phyloP scores from a whole-genome alignment of 306 rosid species.

The Ziziphus jujuba region DNA sequence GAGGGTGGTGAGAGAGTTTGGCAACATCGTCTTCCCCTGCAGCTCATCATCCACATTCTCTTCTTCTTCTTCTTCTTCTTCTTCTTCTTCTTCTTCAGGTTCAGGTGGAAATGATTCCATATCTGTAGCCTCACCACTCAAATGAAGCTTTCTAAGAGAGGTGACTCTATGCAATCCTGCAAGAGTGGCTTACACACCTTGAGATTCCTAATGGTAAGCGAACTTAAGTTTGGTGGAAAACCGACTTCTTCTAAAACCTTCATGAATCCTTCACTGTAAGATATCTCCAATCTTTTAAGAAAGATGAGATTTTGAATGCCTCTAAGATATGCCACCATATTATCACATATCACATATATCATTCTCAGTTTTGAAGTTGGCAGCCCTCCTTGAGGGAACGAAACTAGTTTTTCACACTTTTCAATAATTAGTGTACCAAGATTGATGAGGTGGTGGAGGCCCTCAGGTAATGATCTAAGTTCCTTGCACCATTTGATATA shows the following conservation, averaged over 20 bases:
- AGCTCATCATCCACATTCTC: no score
- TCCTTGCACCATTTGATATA: neutral
- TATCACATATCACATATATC: neutral
- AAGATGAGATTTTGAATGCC: slow-evolving; percentile 13
- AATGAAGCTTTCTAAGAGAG: slow-evolving; percentile 7
- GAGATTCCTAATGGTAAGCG: neutral
- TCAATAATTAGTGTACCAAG: neutral
- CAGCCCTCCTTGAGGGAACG: no score
- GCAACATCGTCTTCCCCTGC: neutral
- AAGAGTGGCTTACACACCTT: slow-evolving; percentile 3
- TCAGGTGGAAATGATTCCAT: slow-evolving; percentile 12
- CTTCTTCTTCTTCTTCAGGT: no score
- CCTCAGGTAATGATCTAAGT: slow-evolving; percentile 13
- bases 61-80: no score
- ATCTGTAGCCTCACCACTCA: neutral
- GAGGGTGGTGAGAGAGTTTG: slow-evolving; percentile 14
- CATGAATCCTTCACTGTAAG: neutral
- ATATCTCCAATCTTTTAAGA: neutral
- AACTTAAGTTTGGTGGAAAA: slow-evolving; percentile 24
- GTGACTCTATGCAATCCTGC: slow-evolving; percentile 18
- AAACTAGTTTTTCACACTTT: no score
- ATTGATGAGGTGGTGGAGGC: neutral
- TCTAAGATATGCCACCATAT: neutral
- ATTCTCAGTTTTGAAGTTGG: neutral
- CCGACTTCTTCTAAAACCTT: no score